Base-by-base conservation (phyloP, 805 yeast species). In the Lachancea waltii region DNA sequence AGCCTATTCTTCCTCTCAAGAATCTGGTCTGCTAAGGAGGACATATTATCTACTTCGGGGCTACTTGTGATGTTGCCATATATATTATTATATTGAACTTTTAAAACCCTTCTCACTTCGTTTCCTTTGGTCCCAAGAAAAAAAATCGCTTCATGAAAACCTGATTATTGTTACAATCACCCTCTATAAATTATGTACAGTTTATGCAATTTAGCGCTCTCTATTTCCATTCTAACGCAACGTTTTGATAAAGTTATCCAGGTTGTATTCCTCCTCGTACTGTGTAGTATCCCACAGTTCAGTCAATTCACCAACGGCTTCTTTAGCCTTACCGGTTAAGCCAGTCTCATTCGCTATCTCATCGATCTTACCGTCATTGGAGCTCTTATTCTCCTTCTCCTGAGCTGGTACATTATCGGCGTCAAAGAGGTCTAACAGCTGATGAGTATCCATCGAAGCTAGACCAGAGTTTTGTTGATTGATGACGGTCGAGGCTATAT, bases 401-500 rank as follows among this genome's bases (percentile, higher is more conserved):
- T 54, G 67, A 46, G 63, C 58, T 2, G 68, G 71, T 14, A 57
- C 61, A 29, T 77, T 85, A 37, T 81, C 83, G 5, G 81, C 81
- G 48, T 85, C 86, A 56, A 92, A 92, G 56, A 92, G 65, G 55
- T 92, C 97, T 28, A 92, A 66, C 43, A 92, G 69, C 61, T 92
- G 97, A 54, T 85, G 86, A 0, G 99, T 90, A 54, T 86, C 97
- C 98, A 92, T 92, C 0, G 97, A 85, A 3, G 85, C 77, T 45
- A 92, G 72, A 0, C 97, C 97, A n/a, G 95, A 76, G 59, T 92
- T 92, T 56, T 92, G 98, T 60, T 92, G 99, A 56, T 87, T 89
- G 37, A 92, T 94, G 50, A 92, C 84, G 0, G 97, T 85, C 0
- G 95, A 85, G 0, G 98, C 99, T 54, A 92, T 86, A 56, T 92